These are phyloP conservation scores for Daedalea quercina DNA, from an alignment of 768 basidiomycete genomes.

Conservation along the genomic window DNA sequence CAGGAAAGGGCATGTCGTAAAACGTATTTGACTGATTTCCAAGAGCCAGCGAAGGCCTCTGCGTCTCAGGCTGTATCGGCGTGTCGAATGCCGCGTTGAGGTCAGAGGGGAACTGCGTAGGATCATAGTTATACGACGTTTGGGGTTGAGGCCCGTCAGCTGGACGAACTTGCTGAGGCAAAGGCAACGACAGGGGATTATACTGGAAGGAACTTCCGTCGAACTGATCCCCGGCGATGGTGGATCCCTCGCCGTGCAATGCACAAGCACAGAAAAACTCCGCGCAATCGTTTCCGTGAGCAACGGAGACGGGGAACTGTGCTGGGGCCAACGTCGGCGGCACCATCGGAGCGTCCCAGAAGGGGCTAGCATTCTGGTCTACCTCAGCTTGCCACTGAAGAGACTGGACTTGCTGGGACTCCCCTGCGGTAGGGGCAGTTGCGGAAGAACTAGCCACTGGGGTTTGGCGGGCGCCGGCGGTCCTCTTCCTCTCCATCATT, in stretches of 20 bases:
- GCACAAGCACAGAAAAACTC: not conserved
- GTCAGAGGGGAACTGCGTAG: not conserved
- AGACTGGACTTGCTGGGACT: not conserved
- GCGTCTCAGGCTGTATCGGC: not conserved
- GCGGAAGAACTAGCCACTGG: not conserved
- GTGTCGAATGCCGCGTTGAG: not conserved
- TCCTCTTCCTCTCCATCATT: slow-evolving; percentile 54
- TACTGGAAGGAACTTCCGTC: not conserved
- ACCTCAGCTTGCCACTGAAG: slow-evolving; percentile 4
- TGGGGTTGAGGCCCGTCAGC: no score
- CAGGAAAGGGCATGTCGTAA: not conserved
- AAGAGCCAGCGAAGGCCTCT: not conserved
- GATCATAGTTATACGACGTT: no score
- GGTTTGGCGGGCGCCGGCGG: slow-evolving; percentile 9
- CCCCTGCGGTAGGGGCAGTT: not conserved
- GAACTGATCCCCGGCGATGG: not conserved
- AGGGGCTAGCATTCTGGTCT: not conserved
- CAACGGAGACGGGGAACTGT: not conserved
- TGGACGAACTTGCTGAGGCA: no score
- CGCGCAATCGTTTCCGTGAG: not conserved
- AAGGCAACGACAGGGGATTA: no score
- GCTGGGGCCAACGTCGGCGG: not conserved
- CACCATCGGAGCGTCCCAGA: slow-evolving; percentile 5
- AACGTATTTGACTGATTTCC: not conserved
- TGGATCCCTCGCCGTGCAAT: not conserved